Evolutionary conservation across 176 grass and related monocot genomes (phyloP).

Genomic region (Panicum miliaceum): DNA sequence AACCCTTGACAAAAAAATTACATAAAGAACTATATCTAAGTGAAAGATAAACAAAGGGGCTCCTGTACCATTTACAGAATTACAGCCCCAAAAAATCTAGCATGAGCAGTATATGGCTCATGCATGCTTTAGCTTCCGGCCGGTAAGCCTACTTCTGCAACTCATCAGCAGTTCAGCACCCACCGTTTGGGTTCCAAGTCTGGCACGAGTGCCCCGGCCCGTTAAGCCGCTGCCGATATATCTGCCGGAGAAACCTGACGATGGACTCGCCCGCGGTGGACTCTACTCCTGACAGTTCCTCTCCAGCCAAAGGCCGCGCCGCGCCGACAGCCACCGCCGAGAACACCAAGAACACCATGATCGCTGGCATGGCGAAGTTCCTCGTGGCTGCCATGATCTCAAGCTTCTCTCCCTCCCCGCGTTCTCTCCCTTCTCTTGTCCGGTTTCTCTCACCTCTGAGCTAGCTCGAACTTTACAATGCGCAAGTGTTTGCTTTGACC

Average conservation of each 20-base stretch:
- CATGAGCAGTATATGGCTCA: neutral
- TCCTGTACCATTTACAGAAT: neutral
- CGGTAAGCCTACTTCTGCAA: neutral
- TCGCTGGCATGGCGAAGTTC: slow-evolving; percentile 24
- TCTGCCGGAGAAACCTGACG: slow-evolving; percentile 37
- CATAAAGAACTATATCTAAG: neutral
- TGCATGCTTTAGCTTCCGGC: neutral
- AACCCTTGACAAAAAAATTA: neutral
- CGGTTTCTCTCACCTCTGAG: neutral
- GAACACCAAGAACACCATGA: slow-evolving; percentile 38
- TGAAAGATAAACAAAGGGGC: neutral
- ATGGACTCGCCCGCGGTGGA: slow-evolving; percentile 22
- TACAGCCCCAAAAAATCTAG: neutral
- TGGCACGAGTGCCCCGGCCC: slow-evolving; percentile 37
- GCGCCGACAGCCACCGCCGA: neutral
- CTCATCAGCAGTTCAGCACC: slow-evolving; percentile 36
- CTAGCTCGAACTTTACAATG: slow-evolving; percentile 5
- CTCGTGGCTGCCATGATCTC: slow-evolving; percentile 18
- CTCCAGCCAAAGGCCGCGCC: slow-evolving; percentile 35
- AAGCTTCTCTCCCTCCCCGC: neutral
- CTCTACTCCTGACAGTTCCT: slow-evolving; percentile 9
- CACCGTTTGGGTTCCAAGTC: slow-evolving; percentile 43
- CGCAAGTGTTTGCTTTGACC: neutral
- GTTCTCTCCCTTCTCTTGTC: neutral
- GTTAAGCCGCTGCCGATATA: slow-evolving; percentile 29